Percentiles rank a stretch among this genome's conserved stretches.
phyloP scores from a whole-genome alignment of 768 basidiomycete species.

The Mrakia hoshinonis region DNA sequence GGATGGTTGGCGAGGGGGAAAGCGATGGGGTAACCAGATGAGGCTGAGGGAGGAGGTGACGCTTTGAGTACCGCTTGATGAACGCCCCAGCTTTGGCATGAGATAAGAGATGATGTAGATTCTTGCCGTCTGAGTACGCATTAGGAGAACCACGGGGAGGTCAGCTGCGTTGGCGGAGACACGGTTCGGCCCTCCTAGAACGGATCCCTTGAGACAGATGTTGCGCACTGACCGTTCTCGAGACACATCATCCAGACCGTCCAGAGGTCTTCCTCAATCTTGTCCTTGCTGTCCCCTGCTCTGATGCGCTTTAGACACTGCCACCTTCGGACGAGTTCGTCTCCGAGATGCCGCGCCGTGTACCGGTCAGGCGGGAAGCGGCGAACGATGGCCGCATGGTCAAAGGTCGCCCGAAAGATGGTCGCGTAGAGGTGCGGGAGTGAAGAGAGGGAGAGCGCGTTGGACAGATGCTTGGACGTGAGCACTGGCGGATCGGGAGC shows the following conservation, averaged over 20 bases:
- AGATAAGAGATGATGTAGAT: constrained; percentile 35
- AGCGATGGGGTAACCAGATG: neutral
- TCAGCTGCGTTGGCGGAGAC: neutral
- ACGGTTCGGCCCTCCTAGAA: neutral
- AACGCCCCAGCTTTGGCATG: constrained; percentile 28
- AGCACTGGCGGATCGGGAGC: constrained; percentile 42
- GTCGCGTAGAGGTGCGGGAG: constrained; percentile 67
- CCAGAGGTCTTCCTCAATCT: constrained; percentile 34
- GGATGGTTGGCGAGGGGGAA: constrained; percentile 37
- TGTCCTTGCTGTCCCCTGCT: neutral
- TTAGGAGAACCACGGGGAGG: neutral
- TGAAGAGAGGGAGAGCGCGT: constrained; percentile 47
- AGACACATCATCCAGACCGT: constrained; percentile 38
- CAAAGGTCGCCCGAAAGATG: constrained; percentile 63
- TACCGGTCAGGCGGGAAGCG: constrained; percentile 42
- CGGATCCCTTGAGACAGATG: neutral
- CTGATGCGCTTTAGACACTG: constrained; percentile 31
- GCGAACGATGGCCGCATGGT: constrained; percentile 48
- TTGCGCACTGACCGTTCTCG: constrained; percentile 42
- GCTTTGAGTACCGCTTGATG: neutral
- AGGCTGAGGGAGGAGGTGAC: neutral
- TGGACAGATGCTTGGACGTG: constrained; percentile 30
- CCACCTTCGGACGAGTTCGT: constrained; percentile 35
- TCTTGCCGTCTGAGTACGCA: constrained; percentile 35
- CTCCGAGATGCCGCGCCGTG: constrained; percentile 28